A percentile compares a stretch with the other conserved stretches of the same genome.
Evolutionary conservation across 257 asterid species (phyloP).

Genomic region (Hygrophila difformis): DNA sequence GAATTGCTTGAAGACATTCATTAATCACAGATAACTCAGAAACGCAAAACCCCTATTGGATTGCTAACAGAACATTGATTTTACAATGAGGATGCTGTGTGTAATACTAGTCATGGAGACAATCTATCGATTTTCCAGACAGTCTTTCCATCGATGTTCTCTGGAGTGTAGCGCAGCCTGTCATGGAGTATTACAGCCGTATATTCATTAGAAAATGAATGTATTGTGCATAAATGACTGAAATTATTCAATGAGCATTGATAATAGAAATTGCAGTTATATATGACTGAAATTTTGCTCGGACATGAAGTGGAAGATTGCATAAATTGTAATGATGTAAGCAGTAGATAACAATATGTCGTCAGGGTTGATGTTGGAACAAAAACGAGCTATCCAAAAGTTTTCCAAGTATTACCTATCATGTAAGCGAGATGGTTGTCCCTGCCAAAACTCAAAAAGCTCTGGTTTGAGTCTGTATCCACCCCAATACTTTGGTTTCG

Average conservation of each 20-base stretch:
- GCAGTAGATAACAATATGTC: no score
- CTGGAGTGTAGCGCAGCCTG: conserved; percentile 43
- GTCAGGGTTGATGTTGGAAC: no score
- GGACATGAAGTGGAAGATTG: no score
- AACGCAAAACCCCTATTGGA: no score
- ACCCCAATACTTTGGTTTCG: conserved; percentile 74
- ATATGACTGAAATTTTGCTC: no score
- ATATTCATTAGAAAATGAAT: not conserved
- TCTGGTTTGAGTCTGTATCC: conserved; percentile 73
- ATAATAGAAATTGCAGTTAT: no score
- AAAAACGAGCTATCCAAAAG: no score
- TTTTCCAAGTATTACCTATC: conserved; percentile 31
- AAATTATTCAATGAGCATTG: no score
- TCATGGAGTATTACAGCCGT: not conserved
- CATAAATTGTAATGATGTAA: no score
- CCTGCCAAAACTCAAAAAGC: conserved; percentile 85
- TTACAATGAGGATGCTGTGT: conserved; percentile 30
- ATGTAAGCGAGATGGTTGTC: conserved; percentile 69
- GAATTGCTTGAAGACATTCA: no score
- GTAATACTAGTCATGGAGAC: conserved; percentile 43
- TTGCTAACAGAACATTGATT: not conserved
- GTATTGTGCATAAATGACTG: no score
- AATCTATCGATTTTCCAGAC: conserved; percentile 49
- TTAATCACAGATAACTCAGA: no score
- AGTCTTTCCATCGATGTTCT: conserved; percentile 29